Base-by-base conservation (phyloP, 148 eudicot genomes). In the Mesembryanthemum crystallinum region DNA sequence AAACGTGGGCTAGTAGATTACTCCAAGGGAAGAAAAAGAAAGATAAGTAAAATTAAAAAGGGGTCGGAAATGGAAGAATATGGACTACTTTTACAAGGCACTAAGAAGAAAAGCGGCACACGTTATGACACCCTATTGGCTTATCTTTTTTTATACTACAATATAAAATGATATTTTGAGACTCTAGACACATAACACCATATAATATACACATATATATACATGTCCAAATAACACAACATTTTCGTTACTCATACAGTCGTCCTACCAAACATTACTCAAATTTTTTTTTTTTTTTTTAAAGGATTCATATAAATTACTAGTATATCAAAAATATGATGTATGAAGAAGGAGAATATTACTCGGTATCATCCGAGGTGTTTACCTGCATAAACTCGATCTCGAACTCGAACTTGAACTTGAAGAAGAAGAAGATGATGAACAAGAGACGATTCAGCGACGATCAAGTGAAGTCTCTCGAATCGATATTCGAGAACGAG, bases 401-500 rank as follows among this genome's bases (percentile, higher is more conserved):
- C n/a, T 27, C 76, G 8, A 61, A 20, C 75, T 79, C 80, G 0
- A 81, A 30, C 13, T 32, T 21, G 39, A 29, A 32, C 12, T 8
- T 17, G 49, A 82, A 78, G 78, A 57, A 63, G 54, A 88, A 65
- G 72, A 82, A 35, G 80, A 77, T 70, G 80, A 77, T 83, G 68
- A 85, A 81, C 73, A 83, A 84, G 76, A 82, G 80, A 75, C 76
- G 95, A 78, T 87, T 90, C 72, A 87, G 78, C 32, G 89, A 85
- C 64, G 88, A 85, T 5, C 95, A 90, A 78, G 86, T 90, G 32
- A 83, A 73, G 51, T 90, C 87, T 4, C 77, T 90, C 3, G 92
- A 90, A 39, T 72, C 73, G 10, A 85, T 84, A 32, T 90, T 90
- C 62, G 83, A 88, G 73, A 77, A 82, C 18, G 90, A 90, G 78